Base-by-base conservation (phyloP, 306 rosid genomes). In the Inga laurina region DNA sequence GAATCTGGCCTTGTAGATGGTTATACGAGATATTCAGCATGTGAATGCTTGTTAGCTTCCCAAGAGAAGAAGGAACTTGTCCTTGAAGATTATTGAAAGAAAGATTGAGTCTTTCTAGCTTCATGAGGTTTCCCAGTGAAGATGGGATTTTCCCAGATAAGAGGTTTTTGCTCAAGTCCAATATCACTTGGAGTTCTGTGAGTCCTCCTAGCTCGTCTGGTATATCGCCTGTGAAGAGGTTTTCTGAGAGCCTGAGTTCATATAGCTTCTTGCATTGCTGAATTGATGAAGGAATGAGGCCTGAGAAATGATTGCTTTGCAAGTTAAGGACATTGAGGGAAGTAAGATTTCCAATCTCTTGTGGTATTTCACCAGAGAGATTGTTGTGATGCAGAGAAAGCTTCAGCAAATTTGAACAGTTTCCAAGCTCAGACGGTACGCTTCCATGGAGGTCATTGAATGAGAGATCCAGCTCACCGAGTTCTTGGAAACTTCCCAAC, bases 381-480 rank as follows among this genome's bases (percentile, higher is more conserved):
- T 89, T 88, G 93, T 96, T 96, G 88, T 83, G 85, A 64, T 92
- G 90, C 56, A 96, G 92, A 84, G 86, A 89, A 43, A 96, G 97
- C 69, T 92, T 96, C 5, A 96, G 97, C 70, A 96, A 77, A 30
- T 88, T 89, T 57, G 95, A 92, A 68, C 99, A 92, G 83, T 84
- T 90, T 37, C 97, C 97, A 18, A 92, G 81, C 86, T 90, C 94
- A 64, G 88, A 78, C 62, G 97, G 99, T 32, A 96, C 76, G 62
- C 24, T 85, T 21, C 97, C 98, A 81, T 37, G 75, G 87, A 96
- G 89, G 79, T 80, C 81, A 79, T 96, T 96, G 82, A 82, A 92
- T 61, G 99, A 96, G 72, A 96, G 85, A 64, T 96, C 99, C 13
- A 96, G 84, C 84, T 96, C 99, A 35, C 99, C 99, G 43, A 96